Evolutionary conservation across 164 flowering plant species (phyloP), one percentile per base, ranked within the genome.

Genomic region (Vitis amurensis): DNA sequence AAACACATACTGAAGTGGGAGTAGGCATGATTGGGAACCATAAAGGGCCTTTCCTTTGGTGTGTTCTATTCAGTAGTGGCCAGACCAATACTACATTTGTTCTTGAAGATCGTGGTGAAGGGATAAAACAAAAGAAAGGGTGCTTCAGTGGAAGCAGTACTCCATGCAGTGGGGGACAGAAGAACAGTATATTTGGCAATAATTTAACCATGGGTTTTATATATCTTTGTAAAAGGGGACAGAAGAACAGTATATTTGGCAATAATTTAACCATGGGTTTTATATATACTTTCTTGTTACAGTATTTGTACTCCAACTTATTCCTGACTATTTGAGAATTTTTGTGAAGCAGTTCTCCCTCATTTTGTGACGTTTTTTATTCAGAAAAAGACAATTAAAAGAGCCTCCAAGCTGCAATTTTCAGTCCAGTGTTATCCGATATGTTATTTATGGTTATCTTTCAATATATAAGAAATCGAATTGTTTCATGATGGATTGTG

Each of bases 71-170:
- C 64, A 89, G 94, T 60, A 80, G 67, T 64, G 91, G 87, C 47
- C 73, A 63, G 70, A 75, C 77, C 11, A 90, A 90, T 62, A 80
- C 92, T 7, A 80, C 91, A n/a, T 93, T 93, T 75, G 92, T 88
- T 73, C 95, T 93, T 61, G 92, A 93, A 71, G 86, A 83, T 71
- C 84, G 68, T 58, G 94, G 95, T 4, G 51, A 52, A 55, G 98
- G 98, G 19, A 86, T 91, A 70, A 79, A 85, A 77, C 95, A 93
- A 73, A 91, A 86, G 79, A 75, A 67, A 71, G 98, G 98, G 14
- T 91, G 97, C 78, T 91, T 71, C 73, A 93, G 95, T 69, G 95
- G 98, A 74, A 77, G 76, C 49, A 75, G 73, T 50, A 52, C 47
- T 57, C 79, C 82, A 10, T 91, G 98, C 84, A 90, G 82, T 68